Base-by-base conservation (phyloP, 192 early-diverging fungal genomes). In the Entomortierella parvispora region DNA sequence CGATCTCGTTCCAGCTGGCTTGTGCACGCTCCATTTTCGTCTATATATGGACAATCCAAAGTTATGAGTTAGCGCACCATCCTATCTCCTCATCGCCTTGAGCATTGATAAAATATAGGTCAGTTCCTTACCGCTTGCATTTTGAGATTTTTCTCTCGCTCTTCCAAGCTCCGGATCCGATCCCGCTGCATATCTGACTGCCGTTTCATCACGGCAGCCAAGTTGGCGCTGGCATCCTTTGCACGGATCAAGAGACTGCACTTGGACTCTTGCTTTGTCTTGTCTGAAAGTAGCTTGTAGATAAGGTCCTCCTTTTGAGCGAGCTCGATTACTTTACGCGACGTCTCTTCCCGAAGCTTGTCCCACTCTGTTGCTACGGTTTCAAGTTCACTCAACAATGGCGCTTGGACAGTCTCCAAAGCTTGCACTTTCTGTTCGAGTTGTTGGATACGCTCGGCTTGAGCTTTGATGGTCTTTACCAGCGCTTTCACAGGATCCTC, bases 151-250 rank as follows among this genome's bases (percentile, higher is more conserved):
- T 91, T 91, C 55, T 95, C 95, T 20, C 87, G 85, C 58, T 95
- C 93, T 59, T 97, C 94, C 23, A 93, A 69, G 11, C 84, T 85
- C 51, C 93, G 89, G 63, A 96, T 94, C 72, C 92, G 88, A 69
- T 95, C 94, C 81, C 94, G 77, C 72, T 97, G 95, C 86, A 92
- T 94, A 60, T 94, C 92, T n/a, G 89, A 90, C 68, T 94, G 93
- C 29, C 84, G 82, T 48, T 88, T 92, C 62, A 95, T 81, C 3
- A 93, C 90, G 63, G 92, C 91, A 48, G 85, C 86, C 61, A 90
- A 82, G 64, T 93, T 86, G 37, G 87, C 83, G 53, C 83, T 80
- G 8, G 89, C 85, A 61, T 90, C 92, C 46, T 83, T 90, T 50
- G 95, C 89, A 79, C 95, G 95, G 67, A 90, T 88, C 56, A 95